Evolutionary conservation across 108 stramenopile genomes (phyloP), one percentile per base, ranked within the genome.

Genomic region (Nitzschia sp.): DNA sequence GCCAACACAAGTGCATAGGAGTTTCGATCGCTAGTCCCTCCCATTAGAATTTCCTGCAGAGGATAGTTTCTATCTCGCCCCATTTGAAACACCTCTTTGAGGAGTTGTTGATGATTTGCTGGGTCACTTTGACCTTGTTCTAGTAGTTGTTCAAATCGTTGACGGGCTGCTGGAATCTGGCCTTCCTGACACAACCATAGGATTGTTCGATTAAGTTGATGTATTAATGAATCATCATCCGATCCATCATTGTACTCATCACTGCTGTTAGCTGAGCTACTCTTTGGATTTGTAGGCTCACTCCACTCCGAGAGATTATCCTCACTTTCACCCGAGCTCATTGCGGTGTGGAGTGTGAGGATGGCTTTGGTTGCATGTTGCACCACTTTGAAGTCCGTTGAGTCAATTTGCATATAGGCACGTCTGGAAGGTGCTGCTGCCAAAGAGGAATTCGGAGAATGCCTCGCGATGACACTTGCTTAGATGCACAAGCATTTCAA

Each of bases 161-260:
- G 48, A 3, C 57, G 26, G 7, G 75, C 75, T 26, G 63, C 10
- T 11, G 44, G 60, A 50, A 75, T 53, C 46, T 75, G 75, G 8
- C 67, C 75, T 48, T 75, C 75, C 53, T 75, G 67, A 43, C 75
- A 75, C 10, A 75, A 38, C 37, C 55, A 75, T 0, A 68, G 42
- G 9, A 75, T 38, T 12, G 54, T 69, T 39, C 67, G 65, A 8
- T 51, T 51, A 2, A 20, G 41, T 21, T 38, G 12, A 24, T 60
- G 29, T 14, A 44, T 15, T 34, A 48, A 15, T 5, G 14, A 17
- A 17, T 58, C 69, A 59, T 71, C 70, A 14, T 61, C 58, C 26
- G 26, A 14, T 1, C 15, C 37, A 6, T 63, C 61, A 8, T 63
- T 17, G 44, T 44, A 41, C 6, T 63, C 61, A 8, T 63, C 51